Evolutionary conservation across 2,329 filamentous ascomycete species (phyloP).

Genomic region (Talaromyces sp.): DNA sequence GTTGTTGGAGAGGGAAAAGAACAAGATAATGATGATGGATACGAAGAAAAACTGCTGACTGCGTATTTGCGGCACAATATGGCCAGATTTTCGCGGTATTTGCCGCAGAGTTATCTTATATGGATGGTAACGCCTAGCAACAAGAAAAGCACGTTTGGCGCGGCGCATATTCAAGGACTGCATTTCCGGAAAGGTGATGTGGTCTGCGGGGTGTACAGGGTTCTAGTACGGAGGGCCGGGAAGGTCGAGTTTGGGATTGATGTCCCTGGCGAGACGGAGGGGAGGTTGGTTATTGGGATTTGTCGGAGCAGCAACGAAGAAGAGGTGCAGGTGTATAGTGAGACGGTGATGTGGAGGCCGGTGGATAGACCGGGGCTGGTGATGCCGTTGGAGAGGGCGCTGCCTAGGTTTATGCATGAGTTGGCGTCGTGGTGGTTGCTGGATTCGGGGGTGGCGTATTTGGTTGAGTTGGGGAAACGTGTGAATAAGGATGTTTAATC

Average conservation of each 20-base stretch:
- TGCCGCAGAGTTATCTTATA: slow-evolving; percentile 27
- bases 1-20: no score
- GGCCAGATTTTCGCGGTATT: slow-evolving; percentile 22
- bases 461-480: slow-evolving; percentile 13
- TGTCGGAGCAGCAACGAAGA: neutral
- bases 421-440: slow-evolving; percentile 31
- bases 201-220: slow-evolving; percentile 27
- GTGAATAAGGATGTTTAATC: neutral
- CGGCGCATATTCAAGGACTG: slow-evolving; percentile 19
- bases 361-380: slow-evolving; percentile 10
- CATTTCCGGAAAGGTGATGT: slow-evolving; percentile 26
- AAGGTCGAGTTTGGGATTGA: slow-evolving; percentile 28
- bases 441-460: slow-evolving; percentile 27
- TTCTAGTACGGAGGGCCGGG: slow-evolving; percentile 17
- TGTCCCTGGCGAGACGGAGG: slow-evolving; percentile 12
- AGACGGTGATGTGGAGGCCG: slow-evolving; percentile 27
- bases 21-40: neutral
- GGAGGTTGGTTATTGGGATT: slow-evolving; percentile 21
- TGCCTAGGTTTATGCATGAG: slow-evolving; percentile 27
- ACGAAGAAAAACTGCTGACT: slow-evolving; percentile 19
- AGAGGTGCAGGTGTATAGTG: slow-evolving; percentile 16
- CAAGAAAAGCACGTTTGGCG: slow-evolving; percentile 20
- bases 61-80: slow-evolving; percentile 29
- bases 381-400: slow-evolving; percentile 26
- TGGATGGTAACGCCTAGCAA: slow-evolving; percentile 14